These are phyloP conservation scores for Dendrobium catenatum DNA, from an alignment of 106 monocot genomes.

Conservation along the genomic window DNA sequence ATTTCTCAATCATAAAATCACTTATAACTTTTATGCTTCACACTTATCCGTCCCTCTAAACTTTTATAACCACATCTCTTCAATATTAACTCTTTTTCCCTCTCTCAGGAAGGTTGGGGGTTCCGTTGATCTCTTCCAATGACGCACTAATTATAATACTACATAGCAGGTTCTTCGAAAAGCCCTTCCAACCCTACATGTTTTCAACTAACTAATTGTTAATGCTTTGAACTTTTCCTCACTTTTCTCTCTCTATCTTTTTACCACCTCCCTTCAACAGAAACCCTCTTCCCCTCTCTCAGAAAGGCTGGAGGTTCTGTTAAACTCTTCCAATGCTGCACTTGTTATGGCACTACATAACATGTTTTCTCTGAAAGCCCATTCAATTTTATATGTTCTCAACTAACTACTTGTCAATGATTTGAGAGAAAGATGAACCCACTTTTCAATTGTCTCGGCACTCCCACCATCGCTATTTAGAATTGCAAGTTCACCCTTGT, in stretches of 20 bases:
- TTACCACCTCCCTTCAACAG: not conserved
- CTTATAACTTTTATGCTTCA: too few relatives aligned
- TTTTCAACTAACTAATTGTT: not conserved
- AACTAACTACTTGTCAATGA: not conserved
- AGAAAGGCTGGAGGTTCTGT: not conserved
- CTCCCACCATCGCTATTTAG: conserved; percentile 56
- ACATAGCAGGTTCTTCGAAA: not conserved
- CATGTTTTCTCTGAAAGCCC: not conserved
- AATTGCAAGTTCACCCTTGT: conserved; percentile 75
- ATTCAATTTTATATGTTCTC: not conserved
- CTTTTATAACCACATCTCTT: not conserved
- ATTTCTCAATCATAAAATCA: too few relatives aligned
- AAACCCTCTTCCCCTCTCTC: not conserved
- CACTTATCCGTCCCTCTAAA: too few relatives aligned
- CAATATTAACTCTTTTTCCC: not conserved
- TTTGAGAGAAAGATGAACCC: conserved; percentile 10
- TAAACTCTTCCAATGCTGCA: not conserved
- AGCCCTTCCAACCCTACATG: not conserved
- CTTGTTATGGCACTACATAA: not conserved
- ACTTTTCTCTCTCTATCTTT: not conserved
- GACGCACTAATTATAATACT: not conserved
- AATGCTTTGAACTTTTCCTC: not conserved
- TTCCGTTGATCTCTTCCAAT: not conserved
- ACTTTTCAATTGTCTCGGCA: conserved; percentile 60
- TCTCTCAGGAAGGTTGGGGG: not conserved